Conservation (phyloP, 345 rosid genomes). For the Eucalyptus globulus region DNA sequence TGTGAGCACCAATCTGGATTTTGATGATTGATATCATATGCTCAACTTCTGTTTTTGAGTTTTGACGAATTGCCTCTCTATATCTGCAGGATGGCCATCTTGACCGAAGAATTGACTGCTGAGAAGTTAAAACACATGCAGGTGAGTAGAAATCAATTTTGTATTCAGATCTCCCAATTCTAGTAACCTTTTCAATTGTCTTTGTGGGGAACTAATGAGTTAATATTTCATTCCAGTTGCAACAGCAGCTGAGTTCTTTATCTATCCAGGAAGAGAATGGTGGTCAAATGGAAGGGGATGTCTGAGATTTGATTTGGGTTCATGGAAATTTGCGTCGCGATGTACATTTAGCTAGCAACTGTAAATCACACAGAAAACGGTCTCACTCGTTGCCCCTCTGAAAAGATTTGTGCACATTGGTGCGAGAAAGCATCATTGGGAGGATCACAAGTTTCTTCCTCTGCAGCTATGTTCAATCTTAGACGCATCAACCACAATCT, state of each 20-base stretch:
- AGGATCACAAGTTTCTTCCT: not conserved
- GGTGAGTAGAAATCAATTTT: constrained; percentile 17
- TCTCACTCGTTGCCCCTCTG: not conserved
- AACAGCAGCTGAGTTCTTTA: constrained; percentile 1
- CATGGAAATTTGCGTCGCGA: not conserved
- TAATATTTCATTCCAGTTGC: not conserved
- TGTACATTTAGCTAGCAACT: not conserved
- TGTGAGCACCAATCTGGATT: constrained; percentile 1
- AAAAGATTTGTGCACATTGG: not conserved
- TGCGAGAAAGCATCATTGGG: not conserved
- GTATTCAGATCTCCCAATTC: not conserved
- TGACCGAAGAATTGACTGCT: constrained; percentile 63
- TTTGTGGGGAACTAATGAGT: not conserved
- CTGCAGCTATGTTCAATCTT: not conserved
- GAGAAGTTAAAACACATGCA: constrained; percentile 60
- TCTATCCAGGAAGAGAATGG: constrained; percentile 14
- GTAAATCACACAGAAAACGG: not conserved
- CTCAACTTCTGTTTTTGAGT: not conserved
- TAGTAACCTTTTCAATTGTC: not conserved
- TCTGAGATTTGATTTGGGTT: not conserved
- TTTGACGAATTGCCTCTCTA: not conserved
- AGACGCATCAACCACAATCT: not conserved
- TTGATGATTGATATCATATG: not conserved
- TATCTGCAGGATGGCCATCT: constrained; percentile 51
- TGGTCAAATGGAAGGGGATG: constrained; percentile 19